These are phyloP conservation scores for Trametes cubensis DNA, from an alignment of 768 basidiomycete species.

Conservation along the genomic window DNA sequence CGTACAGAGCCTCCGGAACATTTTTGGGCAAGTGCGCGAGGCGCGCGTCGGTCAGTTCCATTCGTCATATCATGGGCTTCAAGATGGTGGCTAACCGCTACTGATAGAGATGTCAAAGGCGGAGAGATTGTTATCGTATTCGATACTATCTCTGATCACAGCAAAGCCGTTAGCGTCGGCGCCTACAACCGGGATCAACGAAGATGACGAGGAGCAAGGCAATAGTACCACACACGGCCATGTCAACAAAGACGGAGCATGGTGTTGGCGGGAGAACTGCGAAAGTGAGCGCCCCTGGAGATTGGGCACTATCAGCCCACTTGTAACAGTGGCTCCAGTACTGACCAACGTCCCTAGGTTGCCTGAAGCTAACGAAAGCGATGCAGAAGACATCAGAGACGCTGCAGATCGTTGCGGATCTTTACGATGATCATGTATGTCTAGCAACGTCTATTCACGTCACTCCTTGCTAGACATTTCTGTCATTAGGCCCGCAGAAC, in stretches of 20 bases:
- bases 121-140: conserved; percentile 72
- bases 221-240: conserved; percentile 45
- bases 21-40: conserved; percentile 65
- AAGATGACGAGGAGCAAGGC: conserved; percentile 49
- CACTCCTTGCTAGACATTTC: background rate
- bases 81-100: background rate
- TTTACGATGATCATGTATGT: conserved; percentile 79
- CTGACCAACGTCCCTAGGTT: conserved; percentile 47
- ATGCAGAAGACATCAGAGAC: conserved; percentile 76
- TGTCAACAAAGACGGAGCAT: conserved; percentile 72
- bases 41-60: conserved; percentile 60
- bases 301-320: too few species aligned
- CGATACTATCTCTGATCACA: conserved; percentile 74
- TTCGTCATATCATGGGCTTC: background rate
- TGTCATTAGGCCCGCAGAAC: conserved; percentile 66
- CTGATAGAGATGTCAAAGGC: conserved; percentile 74
- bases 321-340: background rate
- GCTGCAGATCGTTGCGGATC: conserved; percentile 71
- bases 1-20: conserved; percentile 64
- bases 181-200: conserved; percentile 42
- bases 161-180: conserved; percentile 60
- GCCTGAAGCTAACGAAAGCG: conserved; percentile 76
- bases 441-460: background rate
- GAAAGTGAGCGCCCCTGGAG: conserved; percentile 45
- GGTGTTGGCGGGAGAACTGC: conserved; percentile 87